Evolutionary conservation across 495 filamentous ascomycete genomes (phyloP).

Genomic region (Cercophora newfieldiana): DNA sequence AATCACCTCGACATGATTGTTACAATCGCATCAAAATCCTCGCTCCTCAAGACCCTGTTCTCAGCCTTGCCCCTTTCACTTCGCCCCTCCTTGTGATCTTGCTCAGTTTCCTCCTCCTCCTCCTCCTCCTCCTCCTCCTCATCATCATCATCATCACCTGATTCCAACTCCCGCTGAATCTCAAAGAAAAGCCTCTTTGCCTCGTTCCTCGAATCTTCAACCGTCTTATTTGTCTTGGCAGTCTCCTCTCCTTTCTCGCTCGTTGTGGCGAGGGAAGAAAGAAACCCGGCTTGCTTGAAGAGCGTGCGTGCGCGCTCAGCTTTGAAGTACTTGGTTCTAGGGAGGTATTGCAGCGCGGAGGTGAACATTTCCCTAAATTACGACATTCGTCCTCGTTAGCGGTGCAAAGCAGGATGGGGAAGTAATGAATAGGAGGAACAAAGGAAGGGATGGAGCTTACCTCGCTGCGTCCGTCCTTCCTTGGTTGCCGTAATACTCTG

Average conservation of each 20-base stretch:
- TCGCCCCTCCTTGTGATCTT: no score
- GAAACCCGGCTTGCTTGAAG: constrained; percentile 6
- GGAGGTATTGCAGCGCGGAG: background rate
- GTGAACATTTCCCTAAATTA: background rate
- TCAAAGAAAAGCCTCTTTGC: background rate
- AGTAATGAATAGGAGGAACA: background rate
- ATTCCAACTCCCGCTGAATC: background rate
- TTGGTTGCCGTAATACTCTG: constrained; percentile 2
- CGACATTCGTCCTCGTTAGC: background rate
- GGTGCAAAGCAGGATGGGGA: no score
- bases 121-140: no score
- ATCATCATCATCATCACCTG: no score
- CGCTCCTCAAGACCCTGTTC: background rate
- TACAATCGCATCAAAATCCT: background rate
- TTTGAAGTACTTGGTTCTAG: constrained; percentile 3
- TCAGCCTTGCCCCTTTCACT: background rate
- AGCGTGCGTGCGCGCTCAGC: constrained; percentile 1
- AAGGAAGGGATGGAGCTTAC: background rate
- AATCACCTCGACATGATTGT: constrained; percentile 3
- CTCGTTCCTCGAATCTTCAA: background rate
- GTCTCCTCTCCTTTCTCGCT: no score
- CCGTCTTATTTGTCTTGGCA: background rate
- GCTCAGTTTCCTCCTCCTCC: no score
- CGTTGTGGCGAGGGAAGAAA: no score
- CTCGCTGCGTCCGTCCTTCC: background rate